phyloP scores from a whole-genome alignment of 2,329 filamentous ascomycete species.

The Cladophialophora psammophila region DNA sequence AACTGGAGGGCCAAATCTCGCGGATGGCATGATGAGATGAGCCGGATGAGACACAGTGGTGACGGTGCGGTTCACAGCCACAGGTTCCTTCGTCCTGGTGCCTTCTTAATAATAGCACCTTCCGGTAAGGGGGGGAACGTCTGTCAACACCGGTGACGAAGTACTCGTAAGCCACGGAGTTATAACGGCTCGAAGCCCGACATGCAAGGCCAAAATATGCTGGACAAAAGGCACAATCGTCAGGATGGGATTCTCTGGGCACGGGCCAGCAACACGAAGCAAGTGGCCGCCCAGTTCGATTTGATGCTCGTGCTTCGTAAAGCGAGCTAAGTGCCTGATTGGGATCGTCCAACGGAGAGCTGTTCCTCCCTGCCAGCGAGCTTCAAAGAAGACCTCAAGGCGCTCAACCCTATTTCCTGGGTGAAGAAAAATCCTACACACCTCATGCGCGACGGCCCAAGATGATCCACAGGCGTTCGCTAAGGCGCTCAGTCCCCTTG shows the following conservation, averaged over 20 bases:
- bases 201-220: neutral
- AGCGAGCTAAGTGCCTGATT: conserved; percentile 1
- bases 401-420: neutral
- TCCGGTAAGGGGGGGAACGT: neutral
- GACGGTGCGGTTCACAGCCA: neutral
- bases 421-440: neutral
- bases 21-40: conserved; percentile 1
- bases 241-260: neutral
- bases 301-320: neutral
- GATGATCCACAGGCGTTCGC: conserved; percentile 1
- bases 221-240: neutral
- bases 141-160: neutral
- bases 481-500: neutral
- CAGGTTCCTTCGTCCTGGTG: neutral
- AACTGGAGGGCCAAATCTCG: neutral
- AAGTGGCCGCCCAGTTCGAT: neutral
- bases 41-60: neutral
- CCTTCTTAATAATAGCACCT: conserved; percentile 5
- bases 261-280: neutral
- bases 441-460: conserved; percentile 8
- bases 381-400: neutral
- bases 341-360: neutral
- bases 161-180: neutral
- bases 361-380: neutral
- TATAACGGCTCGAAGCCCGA: neutral